Conservation (phyloP, 75 land plant genomes). For the Pinus tabuliformis region DNA sequence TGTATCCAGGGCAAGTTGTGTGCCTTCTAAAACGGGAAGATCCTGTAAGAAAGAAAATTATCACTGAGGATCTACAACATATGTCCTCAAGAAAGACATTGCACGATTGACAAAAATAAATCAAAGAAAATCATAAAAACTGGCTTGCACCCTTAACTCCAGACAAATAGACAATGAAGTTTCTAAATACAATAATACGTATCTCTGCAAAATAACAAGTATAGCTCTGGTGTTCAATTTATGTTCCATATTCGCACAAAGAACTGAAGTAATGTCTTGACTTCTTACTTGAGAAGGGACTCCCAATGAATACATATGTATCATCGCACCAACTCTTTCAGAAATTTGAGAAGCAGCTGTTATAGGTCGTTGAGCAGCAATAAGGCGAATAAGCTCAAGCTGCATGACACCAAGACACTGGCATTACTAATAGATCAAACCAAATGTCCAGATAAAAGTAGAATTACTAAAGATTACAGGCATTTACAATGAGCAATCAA, state of each 20-base stretch:
- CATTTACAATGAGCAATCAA: not conserved
- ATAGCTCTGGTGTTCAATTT: not conserved
- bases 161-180: not conserved
- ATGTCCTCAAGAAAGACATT: not conserved
- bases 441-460: not conserved
- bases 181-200: not conserved
- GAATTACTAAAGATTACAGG: not conserved
- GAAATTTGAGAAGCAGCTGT: constrained; percentile 62
- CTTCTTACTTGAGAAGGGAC: constrained; percentile 46
- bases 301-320: constrained; percentile 18
- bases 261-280: not conserved
- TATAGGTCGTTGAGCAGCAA: constrained; percentile 56
- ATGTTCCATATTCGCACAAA: not conserved
- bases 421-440: not conserved
- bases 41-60: constrained; percentile 31
- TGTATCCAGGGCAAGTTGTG: constrained; percentile 70
- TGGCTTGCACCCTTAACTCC: constrained; percentile 1
- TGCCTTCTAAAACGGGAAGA: constrained; percentile 64
- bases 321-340: constrained; percentile 41
- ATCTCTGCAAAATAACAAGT: not conserved
- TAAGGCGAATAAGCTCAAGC: constrained; percentile 75
- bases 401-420: constrained; percentile 25
- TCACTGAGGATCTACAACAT: not conserved
- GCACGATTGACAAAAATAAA: not conserved
- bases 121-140: not conserved